Evolutionary conservation across 1,139 yeast genomes (phyloP).

Genomic region (Schwanniomyces etchellsii): DNA sequence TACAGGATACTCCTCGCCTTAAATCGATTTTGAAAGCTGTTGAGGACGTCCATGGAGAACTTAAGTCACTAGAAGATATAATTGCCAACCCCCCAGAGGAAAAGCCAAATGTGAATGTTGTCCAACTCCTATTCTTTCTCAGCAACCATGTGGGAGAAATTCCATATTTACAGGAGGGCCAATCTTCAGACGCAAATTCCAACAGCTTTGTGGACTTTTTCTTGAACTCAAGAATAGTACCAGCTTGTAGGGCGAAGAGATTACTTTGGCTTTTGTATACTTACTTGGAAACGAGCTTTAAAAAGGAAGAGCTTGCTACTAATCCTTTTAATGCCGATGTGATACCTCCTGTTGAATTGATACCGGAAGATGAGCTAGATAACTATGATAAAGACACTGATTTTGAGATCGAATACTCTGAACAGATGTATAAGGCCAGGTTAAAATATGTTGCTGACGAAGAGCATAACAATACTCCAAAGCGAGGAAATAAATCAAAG

Average conservation of each 20-base stretch:
- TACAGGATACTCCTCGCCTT: conserved; percentile 92
- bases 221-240: conserved; percentile 47
- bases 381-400: conserved; percentile 65
- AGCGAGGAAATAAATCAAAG: conserved; percentile 28
- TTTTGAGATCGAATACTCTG: conserved; percentile 67
- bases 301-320: conserved; percentile 41
- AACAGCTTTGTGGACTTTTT: conserved; percentile 59
- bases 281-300: conserved; percentile 67
- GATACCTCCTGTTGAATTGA: conserved; percentile 44
- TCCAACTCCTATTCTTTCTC: conserved; percentile 69
- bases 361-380: conserved; percentile 32
- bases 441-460: conserved; percentile 49
- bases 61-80: conserved; percentile 44
- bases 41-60: conserved; percentile 43
- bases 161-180: conserved; percentile 20
- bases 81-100: conserved; percentile 22
- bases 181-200: conserved; percentile 14
- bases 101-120: conserved; percentile 52
- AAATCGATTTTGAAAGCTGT: conserved; percentile 84
- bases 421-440: conserved; percentile 61
- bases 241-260: conserved; percentile 62
- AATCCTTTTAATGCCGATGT: conserved; percentile 62
- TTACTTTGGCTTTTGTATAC: conserved; percentile 83
- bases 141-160: conserved; percentile 59
- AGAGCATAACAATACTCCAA: conserved; percentile 29